These are phyloP conservation scores for Nothopassalora personata DNA, from an alignment of 2,329 filamentous ascomycete genomes.

Conservation along the genomic window DNA sequence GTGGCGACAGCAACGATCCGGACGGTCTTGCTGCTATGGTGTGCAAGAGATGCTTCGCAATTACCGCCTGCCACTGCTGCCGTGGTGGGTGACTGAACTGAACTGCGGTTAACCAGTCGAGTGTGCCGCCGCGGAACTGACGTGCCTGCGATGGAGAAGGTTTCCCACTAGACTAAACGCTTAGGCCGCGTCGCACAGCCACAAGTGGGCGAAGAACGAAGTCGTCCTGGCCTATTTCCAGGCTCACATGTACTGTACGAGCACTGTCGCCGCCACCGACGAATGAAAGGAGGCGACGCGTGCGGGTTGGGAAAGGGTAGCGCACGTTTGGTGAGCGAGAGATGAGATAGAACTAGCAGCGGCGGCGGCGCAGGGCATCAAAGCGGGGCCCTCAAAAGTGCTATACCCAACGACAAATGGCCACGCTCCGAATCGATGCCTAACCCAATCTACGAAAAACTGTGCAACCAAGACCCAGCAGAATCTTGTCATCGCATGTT, in stretches of 20 bases:
- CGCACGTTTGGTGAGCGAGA: background rate
- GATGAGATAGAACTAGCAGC: background rate
- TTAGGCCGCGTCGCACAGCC: background rate
- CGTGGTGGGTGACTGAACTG: no score
- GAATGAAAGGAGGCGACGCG: background rate
- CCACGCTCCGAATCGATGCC: background rate
- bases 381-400: no score
- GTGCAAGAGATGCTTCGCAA: no score
- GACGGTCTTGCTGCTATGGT: no score
- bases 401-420: background rate
- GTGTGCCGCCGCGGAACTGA: background rate
- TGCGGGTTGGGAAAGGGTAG: background rate
- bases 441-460: background rate
- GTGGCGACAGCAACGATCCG: no score
- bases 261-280: background rate
- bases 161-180: background rate
- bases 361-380: no score
- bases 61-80: no score
- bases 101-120: no score
- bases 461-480: background rate
- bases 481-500: slow-evolving; percentile 2
- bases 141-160: background rate
- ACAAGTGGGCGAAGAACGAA: background rate
- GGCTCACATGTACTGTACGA: background rate
- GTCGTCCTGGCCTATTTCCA: background rate